Evolutionary conservation across 1,284 basidiomycete genomes (phyloP).

Genomic region (Sanghuangporus weigelae): DNA sequence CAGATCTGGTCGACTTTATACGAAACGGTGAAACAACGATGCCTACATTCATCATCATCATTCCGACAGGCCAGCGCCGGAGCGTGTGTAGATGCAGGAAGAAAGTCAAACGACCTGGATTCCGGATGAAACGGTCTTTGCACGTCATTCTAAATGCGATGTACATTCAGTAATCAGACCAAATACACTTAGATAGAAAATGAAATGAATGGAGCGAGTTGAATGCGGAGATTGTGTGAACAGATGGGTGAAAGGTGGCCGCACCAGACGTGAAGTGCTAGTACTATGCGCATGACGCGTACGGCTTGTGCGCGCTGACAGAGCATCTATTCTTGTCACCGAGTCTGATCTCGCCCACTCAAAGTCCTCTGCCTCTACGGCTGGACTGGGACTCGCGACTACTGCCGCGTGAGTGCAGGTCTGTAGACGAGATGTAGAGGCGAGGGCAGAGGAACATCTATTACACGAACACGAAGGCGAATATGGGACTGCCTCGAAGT

Average conservation of each 20-base stretch:
- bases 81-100: background rate
- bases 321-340: background rate
- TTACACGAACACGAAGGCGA: background rate
- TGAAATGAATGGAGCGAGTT: background rate
- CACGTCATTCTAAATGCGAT: background rate
- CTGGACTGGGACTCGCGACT: background rate
- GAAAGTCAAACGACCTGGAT: background rate
- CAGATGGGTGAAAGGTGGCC: background rate
- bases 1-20: background rate
- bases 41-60: background rate
- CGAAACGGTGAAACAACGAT: background rate
- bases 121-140: background rate
- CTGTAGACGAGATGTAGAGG: slow-evolving; percentile 5
- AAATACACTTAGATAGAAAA: background rate
- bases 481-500: slow-evolving; percentile 1
- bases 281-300: background rate
- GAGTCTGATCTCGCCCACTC: slow-evolving; percentile 4
- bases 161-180: background rate
- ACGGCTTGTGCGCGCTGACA: background rate
- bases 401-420: background rate
- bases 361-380: background rate
- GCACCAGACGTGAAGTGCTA: slow-evolving; percentile 8
- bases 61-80: background rate
- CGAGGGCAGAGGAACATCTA: slow-evolving; percentile 6
- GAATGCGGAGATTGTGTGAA: background rate